A percentile compares a stretch with the other conserved stretches of the same genome.
Evolutionary conservation across 176 grass and related monocot genomes (phyloP).

Genomic region (Aegilops longissima): DNA sequence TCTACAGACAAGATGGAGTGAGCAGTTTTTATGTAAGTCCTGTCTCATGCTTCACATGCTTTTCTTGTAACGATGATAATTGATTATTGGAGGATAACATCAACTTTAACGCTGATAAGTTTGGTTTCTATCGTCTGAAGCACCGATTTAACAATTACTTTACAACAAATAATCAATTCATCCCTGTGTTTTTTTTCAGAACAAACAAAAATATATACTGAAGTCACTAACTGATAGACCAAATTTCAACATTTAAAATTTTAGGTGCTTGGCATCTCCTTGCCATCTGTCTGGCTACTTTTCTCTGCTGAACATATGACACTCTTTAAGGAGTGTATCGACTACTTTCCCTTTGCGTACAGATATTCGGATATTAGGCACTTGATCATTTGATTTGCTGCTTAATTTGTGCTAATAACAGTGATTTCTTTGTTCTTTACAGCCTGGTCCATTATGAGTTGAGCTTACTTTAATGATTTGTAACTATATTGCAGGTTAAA

Average conservation of each 20-base stretch:
- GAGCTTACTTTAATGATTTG: background rate
- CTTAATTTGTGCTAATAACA: background rate
- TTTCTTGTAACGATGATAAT: background rate
- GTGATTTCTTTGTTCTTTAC: background rate
- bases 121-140: background rate
- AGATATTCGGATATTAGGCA: conserved; percentile 22
- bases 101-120: background rate
- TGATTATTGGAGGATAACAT: background rate
- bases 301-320: background rate
- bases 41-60: background rate
- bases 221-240: background rate
- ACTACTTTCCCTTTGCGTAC: background rate
- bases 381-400: background rate
- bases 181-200: background rate
- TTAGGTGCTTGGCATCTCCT: background rate
- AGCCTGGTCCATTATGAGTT: background rate
- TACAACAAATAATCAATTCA: background rate
- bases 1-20: conserved; percentile 90
- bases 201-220: background rate
- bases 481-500: conserved; percentile 67
- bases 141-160: background rate
- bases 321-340: background rate
- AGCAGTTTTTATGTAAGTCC: conserved; percentile 93
- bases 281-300: conserved; percentile 1
- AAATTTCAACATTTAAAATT: background rate